Conservation (phyloP, 2,329 filamentous ascomycete genomes). For the Penicillium janthinellum region DNA sequence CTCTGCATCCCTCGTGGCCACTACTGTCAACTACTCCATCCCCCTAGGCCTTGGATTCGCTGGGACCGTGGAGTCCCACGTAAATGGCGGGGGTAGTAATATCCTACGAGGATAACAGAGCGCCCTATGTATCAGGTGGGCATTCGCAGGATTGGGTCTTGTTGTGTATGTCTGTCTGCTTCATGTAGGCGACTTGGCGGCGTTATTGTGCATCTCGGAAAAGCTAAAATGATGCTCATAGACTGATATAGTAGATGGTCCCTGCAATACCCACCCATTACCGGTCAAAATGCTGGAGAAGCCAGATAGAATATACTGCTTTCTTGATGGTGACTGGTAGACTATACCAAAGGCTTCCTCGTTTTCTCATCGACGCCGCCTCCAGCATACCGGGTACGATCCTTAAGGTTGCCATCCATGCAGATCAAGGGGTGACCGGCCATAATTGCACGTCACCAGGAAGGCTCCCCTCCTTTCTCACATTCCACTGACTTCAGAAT, state of each 20-base stretch:
- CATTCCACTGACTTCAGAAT: slow-evolving; percentile 21
- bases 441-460: slow-evolving; percentile 8
- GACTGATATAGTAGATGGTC: background rate
- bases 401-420: background rate
- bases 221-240: too few species aligned
- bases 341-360: background rate
- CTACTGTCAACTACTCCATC: slow-evolving; percentile 69
- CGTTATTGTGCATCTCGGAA: background rate
- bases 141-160: slow-evolving; percentile 36
- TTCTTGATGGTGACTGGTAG: background rate
- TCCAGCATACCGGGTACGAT: background rate
- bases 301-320: background rate
- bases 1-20: slow-evolving; percentile 62
- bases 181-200: slow-evolving; percentile 21
- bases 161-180: slow-evolving; percentile 13
- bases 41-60: slow-evolving; percentile 68
- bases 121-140: slow-evolving; percentile 34
- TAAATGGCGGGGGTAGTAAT: slow-evolving; percentile 42
- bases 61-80: slow-evolving; percentile 61
- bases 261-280: background rate
- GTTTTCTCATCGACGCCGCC: too few species aligned
- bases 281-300: background rate
- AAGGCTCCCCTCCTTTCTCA: background rate
- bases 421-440: slow-evolving; percentile 6
- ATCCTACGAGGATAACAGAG: slow-evolving; percentile 42